Percentiles rank a stretch among this genome's conserved stretches.
These are phyloP conservation scores for Nevesoporus exiguus DNA, from an alignment of 768 basidiomycete genomes.

Conservation along the genomic window DNA sequence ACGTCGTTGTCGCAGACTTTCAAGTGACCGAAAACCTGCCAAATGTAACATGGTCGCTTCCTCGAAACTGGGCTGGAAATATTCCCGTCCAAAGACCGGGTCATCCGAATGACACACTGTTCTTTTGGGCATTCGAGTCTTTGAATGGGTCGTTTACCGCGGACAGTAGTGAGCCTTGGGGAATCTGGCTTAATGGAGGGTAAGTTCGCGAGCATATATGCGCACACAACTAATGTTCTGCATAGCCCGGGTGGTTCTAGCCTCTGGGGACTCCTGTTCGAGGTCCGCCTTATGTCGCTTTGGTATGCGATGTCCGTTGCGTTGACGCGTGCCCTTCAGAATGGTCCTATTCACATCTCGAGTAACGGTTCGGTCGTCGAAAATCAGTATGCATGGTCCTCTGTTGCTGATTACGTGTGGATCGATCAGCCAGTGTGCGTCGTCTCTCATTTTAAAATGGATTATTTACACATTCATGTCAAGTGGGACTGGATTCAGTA, in stretches of 20 bases:
- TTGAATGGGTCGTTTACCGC: slow-evolving; percentile 51
- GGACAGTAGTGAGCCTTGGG: slow-evolving; percentile 51
- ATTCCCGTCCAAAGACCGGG: slow-evolving; percentile 55
- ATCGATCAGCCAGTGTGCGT: slow-evolving; percentile 64
- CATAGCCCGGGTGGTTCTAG: slow-evolving; percentile 64
- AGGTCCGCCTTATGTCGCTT: slow-evolving; percentile 39
- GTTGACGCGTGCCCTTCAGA: slow-evolving; percentile 35
- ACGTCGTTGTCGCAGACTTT: slow-evolving; percentile 46
- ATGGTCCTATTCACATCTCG: slow-evolving; percentile 60
- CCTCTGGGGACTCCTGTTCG: slow-evolving; percentile 57
- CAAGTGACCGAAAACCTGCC: too few relatives aligned
- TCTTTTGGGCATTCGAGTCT: slow-evolving; percentile 63
- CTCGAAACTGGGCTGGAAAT: slow-evolving; percentile 59
- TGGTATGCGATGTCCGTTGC: neutral
- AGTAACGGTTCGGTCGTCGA: slow-evolving; percentile 43
- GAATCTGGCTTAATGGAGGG: slow-evolving; percentile 73
- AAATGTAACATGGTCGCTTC: slow-evolving; percentile 49
- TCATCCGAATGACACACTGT: slow-evolving; percentile 65
- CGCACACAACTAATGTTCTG: neutral
- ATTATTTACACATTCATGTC: neutral
- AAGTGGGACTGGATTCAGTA: slow-evolving; percentile 62
- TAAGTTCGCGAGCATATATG: slow-evolving; percentile 24
- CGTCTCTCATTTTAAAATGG: neutral
- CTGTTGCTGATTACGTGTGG: slow-evolving; percentile 56
- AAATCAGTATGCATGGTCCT: slow-evolving; percentile 57